phyloP scores from a whole-genome alignment of 306 rosid species.

The Quercus wislizeni region DNA sequence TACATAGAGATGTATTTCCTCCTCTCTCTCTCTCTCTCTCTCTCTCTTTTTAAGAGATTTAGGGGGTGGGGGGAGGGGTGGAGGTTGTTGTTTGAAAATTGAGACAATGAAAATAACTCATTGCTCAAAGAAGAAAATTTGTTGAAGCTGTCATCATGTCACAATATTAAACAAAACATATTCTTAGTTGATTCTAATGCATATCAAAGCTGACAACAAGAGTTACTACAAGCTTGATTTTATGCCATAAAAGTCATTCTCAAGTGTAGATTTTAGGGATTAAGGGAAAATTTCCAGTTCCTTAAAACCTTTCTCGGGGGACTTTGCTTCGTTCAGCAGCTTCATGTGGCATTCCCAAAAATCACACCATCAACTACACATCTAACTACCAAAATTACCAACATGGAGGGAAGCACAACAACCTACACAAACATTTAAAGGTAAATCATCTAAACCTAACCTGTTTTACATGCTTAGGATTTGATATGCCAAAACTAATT shows the following conservation, averaged over 20 bases:
- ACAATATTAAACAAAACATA: not conserved
- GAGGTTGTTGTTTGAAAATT: too few relatives aligned
- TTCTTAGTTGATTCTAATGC: too few relatives aligned
- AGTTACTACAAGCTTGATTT: not conserved
- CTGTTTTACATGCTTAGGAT: conserved; percentile 80
- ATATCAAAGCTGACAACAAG: not conserved
- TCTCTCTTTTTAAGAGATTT: too few relatives aligned
- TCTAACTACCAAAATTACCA: conserved; percentile 35
- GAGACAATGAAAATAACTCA: too few relatives aligned
- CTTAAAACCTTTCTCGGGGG: conserved; percentile 81
- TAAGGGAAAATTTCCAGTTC: conserved; percentile 54
- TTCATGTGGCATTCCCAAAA: conserved; percentile 87
- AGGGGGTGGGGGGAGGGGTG: too few relatives aligned
- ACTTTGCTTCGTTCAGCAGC: conserved; percentile 68
- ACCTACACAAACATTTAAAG: not conserved
- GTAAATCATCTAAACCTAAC: conserved; percentile 30
- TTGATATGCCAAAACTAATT: conserved; percentile 91
- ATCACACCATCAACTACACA: conserved; percentile 84
- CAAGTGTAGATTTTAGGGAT: conserved; percentile 58
- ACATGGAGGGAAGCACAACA: conserved; percentile 13
- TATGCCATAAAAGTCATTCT: conserved; percentile 1
- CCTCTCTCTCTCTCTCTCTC: too few relatives aligned
- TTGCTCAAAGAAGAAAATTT: not conserved
- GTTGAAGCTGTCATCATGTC: not conserved
- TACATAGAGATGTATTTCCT: too few relatives aligned